phyloP scores from a whole-genome alignment of 2,329 filamentous ascomycete genomes.

The Apiospora phragmitis region DNA sequence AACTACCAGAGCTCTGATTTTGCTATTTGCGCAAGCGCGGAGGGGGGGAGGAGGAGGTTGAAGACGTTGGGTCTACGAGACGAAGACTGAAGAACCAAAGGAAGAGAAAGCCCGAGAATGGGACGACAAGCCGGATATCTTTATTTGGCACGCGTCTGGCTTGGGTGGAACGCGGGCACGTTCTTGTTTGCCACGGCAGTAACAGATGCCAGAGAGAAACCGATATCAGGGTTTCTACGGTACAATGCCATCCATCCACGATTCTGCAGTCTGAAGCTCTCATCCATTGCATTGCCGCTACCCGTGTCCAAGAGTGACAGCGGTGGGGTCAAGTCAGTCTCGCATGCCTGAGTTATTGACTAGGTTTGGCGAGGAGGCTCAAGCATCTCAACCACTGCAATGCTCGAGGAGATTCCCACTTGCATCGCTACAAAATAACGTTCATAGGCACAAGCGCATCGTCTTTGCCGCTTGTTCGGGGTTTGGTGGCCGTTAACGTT shows the following conservation, averaged over 20 bases:
- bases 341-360: not conserved
- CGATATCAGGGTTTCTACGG: not conserved
- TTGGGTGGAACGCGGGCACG: not conserved
- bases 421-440: not conserved
- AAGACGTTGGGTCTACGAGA: slow-evolving; percentile 25
- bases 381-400: not conserved
- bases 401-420: not conserved
- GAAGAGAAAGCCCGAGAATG: slow-evolving; percentile 21
- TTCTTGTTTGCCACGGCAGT: not conserved
- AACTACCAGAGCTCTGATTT: slow-evolving; percentile 52
- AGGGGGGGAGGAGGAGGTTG: slow-evolving; percentile 20
- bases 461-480: not conserved
- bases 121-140: slow-evolving; percentile 14
- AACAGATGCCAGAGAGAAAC: not conserved
- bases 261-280: not conserved
- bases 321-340: not conserved
- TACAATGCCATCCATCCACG: not conserved
- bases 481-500: not conserved
- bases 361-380: slow-evolving; percentile 4
- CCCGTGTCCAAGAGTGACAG: slow-evolving; percentile 1
- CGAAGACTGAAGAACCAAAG: slow-evolving; percentile 28
- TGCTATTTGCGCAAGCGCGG: slow-evolving; percentile 25
- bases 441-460: not conserved
- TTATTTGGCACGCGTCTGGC: slow-evolving; percentile 6
- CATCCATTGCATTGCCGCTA: not conserved